Evolutionary conservation across 176 grass and related monocot genomes (phyloP).

Genomic region (Microstegium vimineum): DNA sequence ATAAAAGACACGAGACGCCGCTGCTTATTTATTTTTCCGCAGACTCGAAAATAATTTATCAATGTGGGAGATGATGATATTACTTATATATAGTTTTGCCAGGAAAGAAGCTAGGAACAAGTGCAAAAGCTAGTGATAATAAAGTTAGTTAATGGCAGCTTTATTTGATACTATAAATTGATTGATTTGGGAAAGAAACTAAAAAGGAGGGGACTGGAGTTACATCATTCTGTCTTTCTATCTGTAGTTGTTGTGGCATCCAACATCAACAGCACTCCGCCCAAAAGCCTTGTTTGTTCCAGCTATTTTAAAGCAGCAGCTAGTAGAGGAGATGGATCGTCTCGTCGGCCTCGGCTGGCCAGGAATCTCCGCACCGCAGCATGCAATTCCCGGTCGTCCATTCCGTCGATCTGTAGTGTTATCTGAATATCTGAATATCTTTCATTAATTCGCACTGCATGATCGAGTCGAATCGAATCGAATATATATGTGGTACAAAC

Average conservation of each 20-base stretch:
- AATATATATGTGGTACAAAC: no score
- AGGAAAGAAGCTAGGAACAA: background rate
- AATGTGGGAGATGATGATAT: no score
- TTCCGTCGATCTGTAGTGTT: no score
- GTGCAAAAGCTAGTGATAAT: background rate
- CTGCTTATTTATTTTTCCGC: no score
- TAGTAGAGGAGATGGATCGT: background rate
- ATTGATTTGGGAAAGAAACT: background rate
- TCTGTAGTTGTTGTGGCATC: constrained; percentile 3
- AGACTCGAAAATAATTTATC: no score
- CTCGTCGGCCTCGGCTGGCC: no score
- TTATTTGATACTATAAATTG: background rate
- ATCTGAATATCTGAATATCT: no score
- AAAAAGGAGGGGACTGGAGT: background rate
- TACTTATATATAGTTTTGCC: no score
- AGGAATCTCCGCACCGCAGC: background rate
- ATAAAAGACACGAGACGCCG: no score
- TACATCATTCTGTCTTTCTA: background rate
- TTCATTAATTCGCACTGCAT: no score
- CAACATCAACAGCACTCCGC: constrained; percentile 13
- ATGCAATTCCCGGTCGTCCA: no score
- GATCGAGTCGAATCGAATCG: background rate
- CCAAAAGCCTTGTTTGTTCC: background rate
- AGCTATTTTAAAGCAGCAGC: background rate
- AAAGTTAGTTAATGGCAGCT: background rate